Base-by-base conservation (phyloP, 2,329 filamentous ascomycete species). In the Penicillium thymicola region DNA sequence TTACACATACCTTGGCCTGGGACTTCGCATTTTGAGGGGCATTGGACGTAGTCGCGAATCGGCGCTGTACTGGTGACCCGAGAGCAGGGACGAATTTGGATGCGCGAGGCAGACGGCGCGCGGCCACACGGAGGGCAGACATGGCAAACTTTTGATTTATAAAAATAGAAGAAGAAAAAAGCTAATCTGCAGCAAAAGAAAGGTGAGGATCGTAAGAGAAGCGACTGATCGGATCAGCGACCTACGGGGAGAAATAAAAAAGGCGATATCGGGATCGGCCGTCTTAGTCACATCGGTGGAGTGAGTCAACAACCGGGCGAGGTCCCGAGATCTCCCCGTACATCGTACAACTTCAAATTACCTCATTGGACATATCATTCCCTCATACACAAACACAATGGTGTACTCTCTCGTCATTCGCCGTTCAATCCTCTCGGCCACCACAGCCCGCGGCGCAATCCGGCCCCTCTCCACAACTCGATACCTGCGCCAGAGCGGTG, bases 361-460 rank as follows among this genome's bases (percentile, higher is more conserved):
- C 47, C 58, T 58, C 58, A 55, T 64, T 58, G 55, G 58, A 51
- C 36, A 45, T 54, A 21, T 45, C 18, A 37, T 52, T 36, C 27
- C 30, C 54, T 51, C n/a, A 45, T 56, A 54, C 49, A 60, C 36
- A 28, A 69, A 58, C 36, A 27, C 21, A 36, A 70, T 69, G 65
- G 16, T 61, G 0, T 56, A 55, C 36, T 66, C 48, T 21, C 48
- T 67, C 36, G 28, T 54, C 43, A 49, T 65, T 40, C 63, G 63
- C 69, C 76, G 64, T 68, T 68, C 63, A 73, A 76, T 66, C 72
- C 74, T 56, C 63, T 76, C 60, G 83, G 82, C 75, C 37, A 65
- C 65, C 54, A 53, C 68, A 78, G 18, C 40, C 46, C 53, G 60
- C 3, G 30, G 59, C 45, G 49, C 61, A 32, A 32, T 59, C 14